Evolutionary conservation across 2,329 filamentous ascomycete genomes (phyloP).

Genomic region (Trichoderma semiorbis): DNA sequence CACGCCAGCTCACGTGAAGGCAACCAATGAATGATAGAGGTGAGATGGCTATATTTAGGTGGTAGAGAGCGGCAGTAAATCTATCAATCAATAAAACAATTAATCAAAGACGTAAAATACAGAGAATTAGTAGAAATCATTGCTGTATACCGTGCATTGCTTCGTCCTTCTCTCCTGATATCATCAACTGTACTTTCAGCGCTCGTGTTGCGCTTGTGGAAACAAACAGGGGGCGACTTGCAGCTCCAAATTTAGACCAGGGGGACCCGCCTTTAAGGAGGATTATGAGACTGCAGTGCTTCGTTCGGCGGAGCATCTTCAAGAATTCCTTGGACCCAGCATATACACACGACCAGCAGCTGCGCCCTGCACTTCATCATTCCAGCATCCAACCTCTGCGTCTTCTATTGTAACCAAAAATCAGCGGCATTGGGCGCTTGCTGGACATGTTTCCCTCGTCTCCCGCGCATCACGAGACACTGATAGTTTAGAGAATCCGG

Average conservation of each 20-base stretch:
- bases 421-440: slow-evolving; percentile 1
- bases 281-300: background rate
- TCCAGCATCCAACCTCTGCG: background rate
- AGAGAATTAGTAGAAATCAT: no score
- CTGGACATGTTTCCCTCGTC: slow-evolving; percentile 5
- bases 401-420: background rate
- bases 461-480: slow-evolving; percentile 7
- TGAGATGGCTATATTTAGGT: background rate
- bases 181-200: background rate
- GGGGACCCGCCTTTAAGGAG: slow-evolving; percentile 16
- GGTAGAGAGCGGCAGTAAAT: background rate
- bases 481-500: slow-evolving; percentile 4
- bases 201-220: background rate
- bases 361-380: background rate
- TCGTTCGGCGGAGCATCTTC: background rate
- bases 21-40: background rate
- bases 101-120: background rate
- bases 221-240: background rate
- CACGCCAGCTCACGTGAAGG: slow-evolving; percentile 24
- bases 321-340: background rate
- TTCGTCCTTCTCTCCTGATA: background rate
- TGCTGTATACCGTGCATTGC: background rate
- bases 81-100: background rate
- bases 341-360: background rate
- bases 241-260: slow-evolving; percentile 15